Evolutionary conservation across 2,329 filamentous ascomycete genomes (phyloP), one percentile per base, ranked within the genome.

Genomic region (Clarireedia hainanense): DNA sequence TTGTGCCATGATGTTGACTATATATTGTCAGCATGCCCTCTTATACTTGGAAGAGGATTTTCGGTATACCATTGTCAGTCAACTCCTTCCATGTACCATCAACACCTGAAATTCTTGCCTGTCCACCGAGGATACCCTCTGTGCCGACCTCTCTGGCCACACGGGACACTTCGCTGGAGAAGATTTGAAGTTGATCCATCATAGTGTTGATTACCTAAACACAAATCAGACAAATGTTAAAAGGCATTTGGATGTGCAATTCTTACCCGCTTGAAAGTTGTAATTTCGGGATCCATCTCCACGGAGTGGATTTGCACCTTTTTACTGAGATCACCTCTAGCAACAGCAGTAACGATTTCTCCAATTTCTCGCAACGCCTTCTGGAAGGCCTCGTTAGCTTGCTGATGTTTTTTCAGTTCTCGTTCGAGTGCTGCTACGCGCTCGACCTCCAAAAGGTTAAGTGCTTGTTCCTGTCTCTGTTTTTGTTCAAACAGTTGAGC

Each of bases 251-350:
- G 36, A 51, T 36, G 12, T 27, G 26, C 6, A n/a, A 46, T 43
- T 50, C 58, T 57, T 60, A 92, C 96, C 66, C 90, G 86, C 75
- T 97, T 97, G 78, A 97, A 97, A 9, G 90, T 91, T 27, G 91
- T 94, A 68, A 97, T 97, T 78, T 97, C 92, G 27, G 91, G 91
- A 77, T 97, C 92, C 86, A 96, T 94, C 75, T 97, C 92, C 63
- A 95, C 86, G 4, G 89, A 88, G 70, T 96, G 94, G 71, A 97
- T 95, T 67, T 92, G 84, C 61, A 96, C 92, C 74, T 96, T 95
- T 78, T 96, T 96, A 71, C 91, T 96, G 59, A 97, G 78, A 69
- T 97, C 92, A 73, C 92, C 92, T 66, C 90, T 89, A 56, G 92
- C 94, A 63, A 97, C 94, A 60, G 92, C 91, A 23, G 94, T 96